Base-by-base conservation (phyloP, 331 rosid species). In the Erythrophleum ivorense region DNA sequence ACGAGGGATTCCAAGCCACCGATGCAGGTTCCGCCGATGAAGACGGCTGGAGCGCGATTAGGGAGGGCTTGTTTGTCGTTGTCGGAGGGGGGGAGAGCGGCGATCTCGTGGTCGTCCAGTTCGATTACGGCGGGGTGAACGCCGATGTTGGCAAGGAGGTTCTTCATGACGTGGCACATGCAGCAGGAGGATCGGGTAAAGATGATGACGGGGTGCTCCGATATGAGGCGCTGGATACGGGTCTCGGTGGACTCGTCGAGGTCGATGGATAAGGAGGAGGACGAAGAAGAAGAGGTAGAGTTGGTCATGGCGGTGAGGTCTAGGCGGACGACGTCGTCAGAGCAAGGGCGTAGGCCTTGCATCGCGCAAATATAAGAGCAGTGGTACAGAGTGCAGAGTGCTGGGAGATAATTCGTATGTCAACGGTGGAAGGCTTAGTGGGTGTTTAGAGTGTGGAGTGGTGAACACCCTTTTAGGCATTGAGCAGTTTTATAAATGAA, bases 131-230 rank as follows among this genome's bases (percentile, higher is more conserved):
- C 91, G 0, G 99, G 99, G 86, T 96, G 92, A 79, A 92, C 97
- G 0, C 99, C 98, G 76, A 93, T 85, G 75, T 91, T 88, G 78
- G 90, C 91, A 7, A 96, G 98, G 49, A 96, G 97, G 73, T 89
- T 92, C 88, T 96, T 96, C 95, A 96, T 94, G 91, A 96, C 98
- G 84, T 92, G 99, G 89, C 99, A 95, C 99, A 95, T 95, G 95
- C 91, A 93, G 86, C 98, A 95, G 1, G 98, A 86, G 68, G 88
- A 87, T 13, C 97, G 92, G 80, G 92, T 88, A 88, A 96, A 96
- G 84, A 96, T 93, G 81, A 96, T 89, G 8, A 96, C 99, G 0
- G 98, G 99, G 77, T 96, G 90, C 84, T 96, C 99, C 14, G 97
- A 65, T 34, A 96, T 93, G 21, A 96, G 94, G 6, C 99, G 93